A percentile compares a stretch with the other conserved stretches of the same genome.
Conservation (phyloP, 163 green algal species). For the Scenedesmus sp. region DNA sequence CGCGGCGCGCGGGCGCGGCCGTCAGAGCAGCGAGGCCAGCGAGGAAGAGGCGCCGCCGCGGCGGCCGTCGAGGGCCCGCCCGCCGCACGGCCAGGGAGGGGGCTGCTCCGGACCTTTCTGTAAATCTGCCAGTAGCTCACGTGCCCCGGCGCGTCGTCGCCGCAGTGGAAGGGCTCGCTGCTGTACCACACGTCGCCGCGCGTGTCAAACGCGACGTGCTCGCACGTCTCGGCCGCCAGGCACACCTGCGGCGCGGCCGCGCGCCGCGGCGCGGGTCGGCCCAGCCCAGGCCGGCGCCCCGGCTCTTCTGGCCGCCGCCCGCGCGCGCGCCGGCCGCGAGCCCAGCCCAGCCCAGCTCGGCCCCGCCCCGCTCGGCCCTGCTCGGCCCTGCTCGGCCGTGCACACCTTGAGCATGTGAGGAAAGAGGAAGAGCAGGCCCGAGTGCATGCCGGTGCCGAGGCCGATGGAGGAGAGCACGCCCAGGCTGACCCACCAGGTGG, state of each 20-base stretch:
- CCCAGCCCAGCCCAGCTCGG: too few species aligned
- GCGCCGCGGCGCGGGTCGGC: not conserved
- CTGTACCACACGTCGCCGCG: constrained; percentile 71
- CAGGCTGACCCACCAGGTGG: constrained; percentile 88
- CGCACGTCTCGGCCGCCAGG: constrained; percentile 86
- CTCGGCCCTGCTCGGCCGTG: too few species aligned
- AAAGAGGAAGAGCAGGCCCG: constrained; percentile 94
- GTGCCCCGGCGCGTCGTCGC: constrained; percentile 24
- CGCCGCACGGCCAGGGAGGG: too few species aligned
- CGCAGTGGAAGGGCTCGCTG: constrained; percentile 78
- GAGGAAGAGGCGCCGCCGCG: too few species aligned
- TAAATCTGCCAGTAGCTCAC: constrained; percentile 72
- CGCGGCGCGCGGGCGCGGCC: not conserved
- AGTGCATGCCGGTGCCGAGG: constrained; percentile 94
- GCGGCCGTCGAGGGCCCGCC: too few species aligned
- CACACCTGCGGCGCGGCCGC: constrained; percentile 74
- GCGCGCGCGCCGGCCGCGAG: too few species aligned
- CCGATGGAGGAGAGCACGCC: constrained; percentile 93
- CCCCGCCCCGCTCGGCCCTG: too few species aligned
- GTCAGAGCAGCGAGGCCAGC: not conserved
- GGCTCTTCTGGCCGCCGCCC: too few species aligned
- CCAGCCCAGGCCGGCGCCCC: too few species aligned
- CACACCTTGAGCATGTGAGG: constrained; percentile 94
- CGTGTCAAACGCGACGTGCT: constrained; percentile 65
- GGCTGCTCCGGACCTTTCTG: constrained; percentile 66